Base-by-base conservation (phyloP, 768 basidiomycete genomes). In the Rhodotorula taiwanensis region DNA sequence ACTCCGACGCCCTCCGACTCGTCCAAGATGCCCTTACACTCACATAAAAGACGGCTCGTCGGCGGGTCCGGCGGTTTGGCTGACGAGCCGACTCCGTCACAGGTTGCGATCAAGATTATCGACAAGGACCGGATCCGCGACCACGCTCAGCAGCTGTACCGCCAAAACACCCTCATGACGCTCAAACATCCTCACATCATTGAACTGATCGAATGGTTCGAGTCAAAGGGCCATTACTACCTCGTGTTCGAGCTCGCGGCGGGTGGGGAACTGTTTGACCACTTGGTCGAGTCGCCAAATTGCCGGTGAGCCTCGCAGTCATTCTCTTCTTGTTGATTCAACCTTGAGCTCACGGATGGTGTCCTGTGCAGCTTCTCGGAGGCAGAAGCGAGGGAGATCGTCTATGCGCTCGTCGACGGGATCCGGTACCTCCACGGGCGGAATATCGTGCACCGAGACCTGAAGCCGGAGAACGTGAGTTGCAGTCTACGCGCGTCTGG, bases 241-340 rank as follows among this genome's bases (percentile, higher is more conserved):
- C 81, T 98, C 64, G 94, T 98, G 84, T 84, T 98, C 69, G 95
- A 99, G 75, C 97, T 95, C 74, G 94, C 93, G 0, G 91, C 87
- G 45, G 90, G 92, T 69, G 94, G 95, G 30, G 95, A 99, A 76
- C 81, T 99, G 52, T 98, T 97, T 79, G 94, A 89, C 76, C 93
- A 98, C 28, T 36, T 69, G 71, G 83, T 99, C 55, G 85, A 84
- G 72, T 91, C 89, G 27, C 58, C 58, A 0, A 55, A 55, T 21
- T 65, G 55, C 43, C 53, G 64, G 58, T 60, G 34, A 31, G 63
- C 23, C 25, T 18, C 10, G 75, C 57, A 87, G 31, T 13, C 31
- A 8, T 16, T 1, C 16, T 89, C 23, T 80, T 81, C 71, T 97
- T 95, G 78, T 83, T 85, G 14, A 92, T 95, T 18, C 27, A 5